A percentile compares a stretch with the other conserved stretches of the same genome.
Evolutionary conservation across 1,284 basidiomycete species (phyloP).

Genomic region (Mycosarcoma mackinlayi): DNA sequence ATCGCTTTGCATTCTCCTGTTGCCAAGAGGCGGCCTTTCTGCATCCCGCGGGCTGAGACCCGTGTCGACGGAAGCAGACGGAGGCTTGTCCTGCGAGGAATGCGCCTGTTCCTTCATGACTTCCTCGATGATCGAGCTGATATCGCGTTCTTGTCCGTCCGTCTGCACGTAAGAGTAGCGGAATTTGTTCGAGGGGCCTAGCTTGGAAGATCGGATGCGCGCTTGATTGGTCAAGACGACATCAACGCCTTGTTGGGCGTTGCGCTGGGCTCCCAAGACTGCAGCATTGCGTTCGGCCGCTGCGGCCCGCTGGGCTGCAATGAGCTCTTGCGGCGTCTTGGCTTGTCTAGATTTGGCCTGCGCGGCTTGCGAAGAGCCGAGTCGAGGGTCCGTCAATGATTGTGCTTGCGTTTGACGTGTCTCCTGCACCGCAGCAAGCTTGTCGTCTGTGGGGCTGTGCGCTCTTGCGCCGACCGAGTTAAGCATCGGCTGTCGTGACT

Average conservation of each 20-base stretch:
- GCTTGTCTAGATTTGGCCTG: slow-evolving; percentile 12
- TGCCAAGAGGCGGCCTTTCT: slow-evolving; percentile 23
- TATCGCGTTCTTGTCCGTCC: slow-evolving; percentile 83
- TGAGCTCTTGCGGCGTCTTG: slow-evolving; percentile 83
- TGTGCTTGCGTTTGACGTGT: slow-evolving; percentile 51
- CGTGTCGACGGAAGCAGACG: neutral
- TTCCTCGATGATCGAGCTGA: slow-evolving; percentile 88
- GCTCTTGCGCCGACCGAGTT: slow-evolving; percentile 25
- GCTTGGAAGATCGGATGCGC: slow-evolving; percentile 82
- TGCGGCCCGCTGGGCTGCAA: slow-evolving; percentile 87
- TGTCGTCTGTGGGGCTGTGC: slow-evolving; percentile 49
- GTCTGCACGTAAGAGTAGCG: slow-evolving; percentile 92
- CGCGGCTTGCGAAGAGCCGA: slow-evolving; percentile 6
- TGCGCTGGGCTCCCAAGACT: slow-evolving; percentile 83
- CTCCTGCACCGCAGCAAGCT: slow-evolving; percentile 69
- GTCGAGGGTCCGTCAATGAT: slow-evolving; percentile 17
- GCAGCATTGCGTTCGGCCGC: slow-evolving; percentile 85
- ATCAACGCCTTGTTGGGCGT: slow-evolving; percentile 85
- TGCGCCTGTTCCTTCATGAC: slow-evolving; percentile 70
- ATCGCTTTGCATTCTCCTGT: slow-evolving; percentile 46
- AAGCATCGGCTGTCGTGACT: slow-evolving; percentile 11
- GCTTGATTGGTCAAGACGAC: slow-evolving; percentile 83
- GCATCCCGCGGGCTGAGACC: slow-evolving; percentile 16
- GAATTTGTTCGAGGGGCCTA: slow-evolving; percentile 76
- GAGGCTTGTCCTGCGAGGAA: slow-evolving; percentile 14